Evolutionary conservation across 106 monocot species (phyloP).

Genomic region (Dioscorea dumetorum): DNA sequence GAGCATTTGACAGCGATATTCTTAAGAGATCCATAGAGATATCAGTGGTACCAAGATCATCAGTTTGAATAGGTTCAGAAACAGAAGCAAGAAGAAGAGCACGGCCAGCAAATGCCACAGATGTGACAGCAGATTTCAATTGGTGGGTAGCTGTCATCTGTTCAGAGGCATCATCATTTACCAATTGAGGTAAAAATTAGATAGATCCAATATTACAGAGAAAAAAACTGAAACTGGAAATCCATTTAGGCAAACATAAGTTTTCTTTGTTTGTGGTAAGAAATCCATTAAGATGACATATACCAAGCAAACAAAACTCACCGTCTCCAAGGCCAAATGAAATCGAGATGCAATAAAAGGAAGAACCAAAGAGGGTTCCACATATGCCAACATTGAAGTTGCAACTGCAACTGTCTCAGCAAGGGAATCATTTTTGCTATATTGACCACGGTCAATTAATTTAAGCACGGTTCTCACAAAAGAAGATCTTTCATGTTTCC

Average conservation of each 20-base stretch:
- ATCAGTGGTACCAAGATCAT: constrained; percentile 22
- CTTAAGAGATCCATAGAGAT: constrained; percentile 43
- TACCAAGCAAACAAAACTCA: constrained; percentile 27
- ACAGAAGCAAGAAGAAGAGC: constrained; percentile 63
- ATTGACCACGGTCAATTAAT: constrained; percentile 95
- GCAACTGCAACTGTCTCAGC: constrained; percentile 87
- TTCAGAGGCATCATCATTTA: constrained; percentile 4
- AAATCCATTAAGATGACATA: too few species aligned
- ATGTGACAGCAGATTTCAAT: constrained; percentile 87
- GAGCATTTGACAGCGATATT: constrained; percentile 79
- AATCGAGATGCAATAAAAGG: constrained; percentile 84
- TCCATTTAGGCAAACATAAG: too few species aligned
- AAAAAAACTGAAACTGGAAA: not conserved
- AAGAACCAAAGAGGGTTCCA: constrained; percentile 88
- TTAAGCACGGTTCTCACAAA: constrained; percentile 74
- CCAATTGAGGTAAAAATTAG: not conserved
- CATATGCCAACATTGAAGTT: constrained; percentile 86
- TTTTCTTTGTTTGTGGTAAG: too few species aligned
- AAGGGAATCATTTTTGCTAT: constrained; percentile 94
- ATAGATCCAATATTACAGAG: not conserved
- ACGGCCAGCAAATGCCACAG: constrained; percentile 81
- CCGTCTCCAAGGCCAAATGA: constrained; percentile 86
- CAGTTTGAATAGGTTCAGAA: constrained; percentile 21
- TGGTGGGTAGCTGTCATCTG: constrained; percentile 98
- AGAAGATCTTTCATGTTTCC: constrained; percentile 65